These are phyloP conservation scores for Amaranthus tricolor DNA, from an alignment of 179 eudicot genomes.

Conservation along the genomic window DNA sequence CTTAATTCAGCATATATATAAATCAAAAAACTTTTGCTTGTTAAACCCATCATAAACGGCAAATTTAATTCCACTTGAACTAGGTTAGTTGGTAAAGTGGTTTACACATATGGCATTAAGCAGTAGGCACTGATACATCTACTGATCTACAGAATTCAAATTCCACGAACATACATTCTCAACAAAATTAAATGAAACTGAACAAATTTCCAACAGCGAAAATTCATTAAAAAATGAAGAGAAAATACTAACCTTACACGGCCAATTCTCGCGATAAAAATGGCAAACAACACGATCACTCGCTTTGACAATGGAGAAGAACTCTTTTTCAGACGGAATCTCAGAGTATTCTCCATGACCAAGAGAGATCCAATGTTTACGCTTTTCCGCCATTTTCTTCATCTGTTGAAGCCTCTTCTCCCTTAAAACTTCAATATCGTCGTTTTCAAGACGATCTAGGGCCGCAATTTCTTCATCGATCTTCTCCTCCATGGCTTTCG, in stretches of 20 bases:
- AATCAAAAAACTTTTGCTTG: background rate
- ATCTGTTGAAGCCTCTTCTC: conserved; percentile 80
- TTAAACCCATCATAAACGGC: background rate
- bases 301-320: conserved; percentile 75
- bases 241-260: conserved; percentile 65
- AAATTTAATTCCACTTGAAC: background rate
- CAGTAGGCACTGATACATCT: too few relatives aligned
- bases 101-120: too few relatives aligned
- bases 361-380: conserved; percentile 72
- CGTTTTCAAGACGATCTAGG: conserved; percentile 69
- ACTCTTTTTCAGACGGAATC: conserved; percentile 80
- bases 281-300: conserved; percentile 94
- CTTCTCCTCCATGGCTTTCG: conserved; percentile 86
- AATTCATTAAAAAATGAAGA: background rate
- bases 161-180: background rate
- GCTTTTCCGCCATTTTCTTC: conserved; percentile 97
- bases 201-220: background rate
- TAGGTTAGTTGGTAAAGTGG: background rate
- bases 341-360: conserved; percentile 93
- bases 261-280: conserved; percentile 96
- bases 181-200: background rate
- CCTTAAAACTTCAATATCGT: conserved; percentile 77
- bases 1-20: background rate
- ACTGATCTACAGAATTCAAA: too few relatives aligned
- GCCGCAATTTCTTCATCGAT: conserved; percentile 83